These are phyloP conservation scores for Globisporangium rhizosaccharum DNA, from an alignment of 352 stramenopile genomes.

Conservation along the genomic window DNA sequence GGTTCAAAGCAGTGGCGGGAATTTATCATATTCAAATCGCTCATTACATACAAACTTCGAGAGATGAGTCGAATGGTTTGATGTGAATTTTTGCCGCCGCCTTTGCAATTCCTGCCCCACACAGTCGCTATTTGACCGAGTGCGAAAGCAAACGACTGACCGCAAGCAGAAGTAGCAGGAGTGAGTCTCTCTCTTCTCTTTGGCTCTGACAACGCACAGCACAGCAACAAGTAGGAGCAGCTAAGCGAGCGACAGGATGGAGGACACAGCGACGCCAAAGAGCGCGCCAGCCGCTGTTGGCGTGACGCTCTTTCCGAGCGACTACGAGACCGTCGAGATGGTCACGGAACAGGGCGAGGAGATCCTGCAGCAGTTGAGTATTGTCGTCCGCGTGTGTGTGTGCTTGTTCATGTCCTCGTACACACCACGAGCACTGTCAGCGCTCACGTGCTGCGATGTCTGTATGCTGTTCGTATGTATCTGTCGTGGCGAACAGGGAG, in stretches of 20 bases:
- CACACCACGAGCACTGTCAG: not conserved
- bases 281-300: slow-evolving; percentile 33
- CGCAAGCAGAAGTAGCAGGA: not conserved
- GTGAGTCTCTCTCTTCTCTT: not conserved
- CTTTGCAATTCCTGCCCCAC: no score
- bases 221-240: not conserved
- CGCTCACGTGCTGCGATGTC: not conserved
- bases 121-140: not conserved
- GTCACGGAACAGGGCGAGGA: slow-evolving; percentile 75
- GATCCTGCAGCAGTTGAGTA: slow-evolving; percentile 64
- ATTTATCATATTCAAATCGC: no score
- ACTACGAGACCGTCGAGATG: slow-evolving; percentile 78
- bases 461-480: not conserved
- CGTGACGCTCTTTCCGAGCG: slow-evolving; percentile 74
- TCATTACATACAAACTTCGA: no score
- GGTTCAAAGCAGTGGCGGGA: no score
- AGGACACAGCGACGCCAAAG: slow-evolving; percentile 40
- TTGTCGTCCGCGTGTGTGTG: not conserved
- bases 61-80: no score
- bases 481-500: slow-evolving; percentile 34
- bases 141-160: slow-evolving; percentile 1
- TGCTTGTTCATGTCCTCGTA: not conserved
- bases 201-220: not conserved
- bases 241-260: not conserved
- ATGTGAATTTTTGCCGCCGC: no score